Percentiles rank a stretch among this genome's conserved stretches.
phyloP scores from a whole-genome alignment of 495 filamentous ascomycete genomes.

The Wilcoxina mikolae region DNA sequence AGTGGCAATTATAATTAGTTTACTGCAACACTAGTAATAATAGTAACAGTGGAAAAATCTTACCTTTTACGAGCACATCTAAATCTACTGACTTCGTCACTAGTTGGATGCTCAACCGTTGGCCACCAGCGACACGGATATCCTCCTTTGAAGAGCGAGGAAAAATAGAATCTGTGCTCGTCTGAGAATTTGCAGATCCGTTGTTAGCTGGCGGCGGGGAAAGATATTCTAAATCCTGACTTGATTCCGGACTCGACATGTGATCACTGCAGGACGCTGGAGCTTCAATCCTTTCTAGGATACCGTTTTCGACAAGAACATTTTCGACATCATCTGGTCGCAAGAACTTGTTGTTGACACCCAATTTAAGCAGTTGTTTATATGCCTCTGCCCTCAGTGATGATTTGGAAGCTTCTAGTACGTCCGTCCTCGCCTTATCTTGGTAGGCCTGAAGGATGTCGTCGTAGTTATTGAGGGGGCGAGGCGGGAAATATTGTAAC shows the following conservation, averaged over 20 bases:
- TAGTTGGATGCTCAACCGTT: not conserved
- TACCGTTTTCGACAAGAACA: slow-evolving; percentile 46
- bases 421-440: slow-evolving; percentile 14
- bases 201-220: not conserved
- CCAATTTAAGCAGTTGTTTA: slow-evolving; percentile 34
- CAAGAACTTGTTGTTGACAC: slow-evolving; percentile 56
- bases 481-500: slow-evolving; percentile 45
- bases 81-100: slow-evolving; percentile 14
- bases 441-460: slow-evolving; percentile 27
- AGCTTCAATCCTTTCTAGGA: slow-evolving; percentile 35
- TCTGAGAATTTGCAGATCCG: not conserved
- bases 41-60: not conserved
- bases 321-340: slow-evolving; percentile 58
- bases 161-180: not conserved
- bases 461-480: slow-evolving; percentile 39
- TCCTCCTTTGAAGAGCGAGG: not conserved
- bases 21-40: not conserved
- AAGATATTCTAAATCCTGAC: slow-evolving; percentile 6
- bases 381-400: slow-evolving; percentile 14
- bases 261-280: slow-evolving; percentile 30
- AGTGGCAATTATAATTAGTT: not conserved
- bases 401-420: not conserved
- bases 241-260: slow-evolving; percentile 33
- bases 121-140: not conserved
- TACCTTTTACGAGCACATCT: slow-evolving; percentile 27